A percentile compares a stretch with the other conserved stretches of the same genome.
These are phyloP conservation scores for Trypanosoma theileri DNA, from an alignment of 208 protist species.

Conservation along the genomic window DNA sequence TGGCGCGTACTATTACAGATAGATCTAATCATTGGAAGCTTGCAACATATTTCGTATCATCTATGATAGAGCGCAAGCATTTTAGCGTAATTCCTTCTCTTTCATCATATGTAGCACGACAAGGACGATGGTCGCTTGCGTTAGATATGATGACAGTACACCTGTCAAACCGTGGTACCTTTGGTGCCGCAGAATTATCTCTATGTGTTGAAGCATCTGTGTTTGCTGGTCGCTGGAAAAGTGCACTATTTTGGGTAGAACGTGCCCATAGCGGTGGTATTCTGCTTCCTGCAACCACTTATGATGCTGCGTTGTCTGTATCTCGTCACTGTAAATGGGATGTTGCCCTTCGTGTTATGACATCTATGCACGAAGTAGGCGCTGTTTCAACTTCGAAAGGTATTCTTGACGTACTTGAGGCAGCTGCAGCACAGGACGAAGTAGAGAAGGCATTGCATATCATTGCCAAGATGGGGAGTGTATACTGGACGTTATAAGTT, in stretches of 20 bases:
- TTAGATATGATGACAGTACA: constrained; percentile 63
- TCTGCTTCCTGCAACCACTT: constrained; percentile 32
- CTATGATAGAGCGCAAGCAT: constrained; percentile 56
- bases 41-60: constrained; percentile 52
- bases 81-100: constrained; percentile 54
- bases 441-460: constrained; percentile 38
- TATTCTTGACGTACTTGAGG: constrained; percentile 48
- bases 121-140: constrained; percentile 48
- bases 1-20: constrained; percentile 69
- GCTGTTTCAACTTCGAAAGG: constrained; percentile 45
- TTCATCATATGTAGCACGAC: constrained; percentile 41
- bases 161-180: constrained; percentile 51
- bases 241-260: constrained; percentile 83
- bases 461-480: constrained; percentile 36
- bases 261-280: constrained; percentile 48
- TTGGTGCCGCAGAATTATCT: constrained; percentile 40
- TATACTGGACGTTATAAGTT: constrained; percentile 47
- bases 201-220: constrained; percentile 69
- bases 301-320: constrained; percentile 51
- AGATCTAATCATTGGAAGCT: constrained; percentile 50
- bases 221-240: constrained; percentile 59
- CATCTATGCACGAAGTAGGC: constrained; percentile 54
- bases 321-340: constrained; percentile 49
- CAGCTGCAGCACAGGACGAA: constrained; percentile 40
- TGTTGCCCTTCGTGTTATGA: constrained; percentile 45